Base-by-base conservation (phyloP, 2,329 filamentous ascomycete species). In the Biscogniauxia mediterranea region DNA sequence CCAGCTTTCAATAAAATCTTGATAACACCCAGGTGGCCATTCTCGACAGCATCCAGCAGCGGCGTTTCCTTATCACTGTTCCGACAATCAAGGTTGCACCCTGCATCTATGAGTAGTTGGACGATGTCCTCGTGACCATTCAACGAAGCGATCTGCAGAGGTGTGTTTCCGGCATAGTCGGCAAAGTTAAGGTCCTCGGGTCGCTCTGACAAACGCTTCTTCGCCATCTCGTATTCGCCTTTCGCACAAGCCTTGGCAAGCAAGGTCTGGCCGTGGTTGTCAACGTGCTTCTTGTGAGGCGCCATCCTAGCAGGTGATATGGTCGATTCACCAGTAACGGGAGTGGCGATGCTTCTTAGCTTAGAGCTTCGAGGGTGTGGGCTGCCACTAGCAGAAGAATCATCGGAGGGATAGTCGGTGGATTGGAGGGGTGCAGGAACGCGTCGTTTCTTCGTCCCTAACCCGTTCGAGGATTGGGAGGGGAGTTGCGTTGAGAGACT, bases 141-240 rank as follows among this genome's bases (percentile, higher is more conserved):
- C 61, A 99, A 83, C 32, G 93, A 88, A 38, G 95, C 94, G 66
- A 97, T 95, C 75, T 99, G 95, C 38, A 99, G 81, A 23, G 95
- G 95, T 0, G 94, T 96, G 71, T 98, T 98, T n/a, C 92, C 92
- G 15, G 95, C 95, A 73, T 97, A 96, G 72, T 99, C 95, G 23
- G 91, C 87, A 61, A 93, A 85, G 68, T 99, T 91, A 58, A 98
- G 77, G 75, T 98, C 93, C 64, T 96, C 91, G 0, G 92, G 93
- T 20, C 93, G 86, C 72, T 96, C 91, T 8, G 84, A 81, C 32
- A 93, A 83, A 64, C 91, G 86, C 68, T 86, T 84, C 73, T 91
- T 93, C 17, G 92, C 93, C 9, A 82, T 81, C 1, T 94, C 91
- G 59, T 95, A 85, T 71, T 96, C 92, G 56, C 93, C 92, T 68